Evolutionary conservation across 164 flowering plant genomes (phyloP), one percentile per base, ranked within the genome.

Genomic region (Magnolia sinica): DNA sequence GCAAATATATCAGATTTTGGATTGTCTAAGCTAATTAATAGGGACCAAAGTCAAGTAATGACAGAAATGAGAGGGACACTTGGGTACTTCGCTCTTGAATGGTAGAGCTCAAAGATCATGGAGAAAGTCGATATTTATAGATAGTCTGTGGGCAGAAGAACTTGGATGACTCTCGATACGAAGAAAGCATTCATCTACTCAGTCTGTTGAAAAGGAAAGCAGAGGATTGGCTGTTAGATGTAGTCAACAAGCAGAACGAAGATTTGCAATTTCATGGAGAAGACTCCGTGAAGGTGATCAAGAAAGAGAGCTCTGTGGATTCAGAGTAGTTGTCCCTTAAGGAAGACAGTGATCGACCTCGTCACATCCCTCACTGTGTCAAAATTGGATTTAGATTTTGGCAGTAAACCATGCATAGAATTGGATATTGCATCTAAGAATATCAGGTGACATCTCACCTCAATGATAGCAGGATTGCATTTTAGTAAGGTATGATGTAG

Each of bases 51-150:
- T 79, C 80, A 72, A 49, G 79, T 82, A 10, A 27, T 77, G 52
- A 79, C 82, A 18, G 8, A 19, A 5, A 65, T 79, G 74, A 76
- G 79, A 72, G 74, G 79, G 45, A 76, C 79, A 3, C 70, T 63
- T 13, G 79, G 74, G 1, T 76, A 76, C 16, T 58, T 76, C 4
- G 79, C 79, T 27, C 79, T 74, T 18, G 79, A 76, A 64, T 76
- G 78, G 84, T 18, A 45, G 72, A 45, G 67, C 24, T 67, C 70
- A 58, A 29, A 1, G 18, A 77, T 77, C 31, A 72, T 79, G 24
- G 86, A 52, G 20, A 84, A 82, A 65, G 81, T 71, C 23, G 86
- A 79, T 71, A 74, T 84, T 4, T 81, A 84, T 20, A 84, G 68
- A 64, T 81, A 24, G 67, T 78, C 1, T 59, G 80, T 74, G 83